Conservation (phyloP, 257 asterid species). For the Handroanthus guayacan region DNA sequence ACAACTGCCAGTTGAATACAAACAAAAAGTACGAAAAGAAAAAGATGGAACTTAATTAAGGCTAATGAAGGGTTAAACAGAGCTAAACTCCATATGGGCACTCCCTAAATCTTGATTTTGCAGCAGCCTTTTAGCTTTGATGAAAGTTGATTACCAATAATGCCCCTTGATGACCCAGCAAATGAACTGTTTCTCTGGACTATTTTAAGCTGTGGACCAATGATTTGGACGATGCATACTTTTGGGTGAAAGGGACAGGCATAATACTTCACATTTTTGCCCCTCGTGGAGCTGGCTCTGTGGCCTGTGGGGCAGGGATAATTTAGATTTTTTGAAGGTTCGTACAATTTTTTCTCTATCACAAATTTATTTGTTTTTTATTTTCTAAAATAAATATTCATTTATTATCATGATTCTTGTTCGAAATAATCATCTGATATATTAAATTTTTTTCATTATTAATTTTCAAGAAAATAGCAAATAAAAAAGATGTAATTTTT, state of each 20-base stretch:
- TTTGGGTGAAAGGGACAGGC: slow-evolving; percentile 57
- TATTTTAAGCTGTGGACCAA: slow-evolving; percentile 43
- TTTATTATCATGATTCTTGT: neutral
- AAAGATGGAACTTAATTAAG: slow-evolving; percentile 32
- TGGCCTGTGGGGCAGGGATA: slow-evolving; percentile 8
- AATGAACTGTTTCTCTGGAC: slow-evolving; percentile 42
- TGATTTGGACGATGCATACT: slow-evolving; percentile 55
- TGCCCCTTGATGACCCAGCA: slow-evolving; percentile 43
- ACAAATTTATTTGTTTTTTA: neutral
- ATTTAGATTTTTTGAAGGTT: neutral
- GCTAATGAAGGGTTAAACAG: slow-evolving; percentile 43
- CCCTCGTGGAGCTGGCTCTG: slow-evolving; percentile 26
- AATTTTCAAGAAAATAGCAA: too few species aligned
- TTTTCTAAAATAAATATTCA: neutral
- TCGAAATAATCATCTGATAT: neutral
- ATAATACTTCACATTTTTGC: slow-evolving; percentile 33
- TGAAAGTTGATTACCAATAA: slow-evolving; percentile 27
- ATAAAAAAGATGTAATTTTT: too few species aligned
- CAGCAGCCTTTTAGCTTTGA: slow-evolving; percentile 10
- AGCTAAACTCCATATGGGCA: slow-evolving; percentile 30
- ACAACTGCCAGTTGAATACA: slow-evolving; percentile 37
- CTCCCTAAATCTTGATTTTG: slow-evolving; percentile 31
- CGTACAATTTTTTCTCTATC: neutral
- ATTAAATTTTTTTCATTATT: too few species aligned
- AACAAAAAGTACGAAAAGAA: slow-evolving; percentile 30